Conservation (phyloP, 345 rosid genomes). For the Dovyalis caffra region DNA sequence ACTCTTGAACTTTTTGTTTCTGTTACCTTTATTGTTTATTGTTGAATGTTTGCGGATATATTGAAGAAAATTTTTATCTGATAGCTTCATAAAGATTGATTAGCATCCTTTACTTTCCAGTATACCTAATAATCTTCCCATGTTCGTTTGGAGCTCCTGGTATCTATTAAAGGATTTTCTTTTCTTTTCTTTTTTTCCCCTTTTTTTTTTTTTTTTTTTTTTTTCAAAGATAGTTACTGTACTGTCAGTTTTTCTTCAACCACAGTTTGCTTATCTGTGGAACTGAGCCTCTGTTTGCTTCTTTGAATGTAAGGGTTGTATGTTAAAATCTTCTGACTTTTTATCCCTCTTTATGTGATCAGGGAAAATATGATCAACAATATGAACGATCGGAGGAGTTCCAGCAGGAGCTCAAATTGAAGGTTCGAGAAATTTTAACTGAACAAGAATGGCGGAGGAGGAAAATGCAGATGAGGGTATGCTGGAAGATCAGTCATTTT, state of each 20-base stretch:
- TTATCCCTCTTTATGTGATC: slow-evolving; percentile 18
- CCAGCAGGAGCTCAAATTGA: slow-evolving; percentile 72
- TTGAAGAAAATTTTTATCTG: neutral
- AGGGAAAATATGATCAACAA: slow-evolving; percentile 87
- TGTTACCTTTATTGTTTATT: neutral
- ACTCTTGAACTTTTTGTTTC: neutral
- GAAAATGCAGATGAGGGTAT: slow-evolving; percentile 98
- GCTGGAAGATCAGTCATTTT: slow-evolving; percentile 24
- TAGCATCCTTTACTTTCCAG: neutral
- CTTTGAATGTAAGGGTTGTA: neutral
- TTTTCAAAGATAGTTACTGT: neutral
- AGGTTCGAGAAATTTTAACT: slow-evolving; percentile 85
- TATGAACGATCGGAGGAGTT: slow-evolving; percentile 75
- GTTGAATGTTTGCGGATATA: neutral
- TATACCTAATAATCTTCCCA: neutral
- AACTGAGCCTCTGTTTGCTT: neutral
- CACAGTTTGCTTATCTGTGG: neutral
- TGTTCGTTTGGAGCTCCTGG: neutral
- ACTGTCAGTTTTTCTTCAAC: neutral
- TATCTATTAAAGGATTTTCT: neutral
- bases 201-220: neutral
- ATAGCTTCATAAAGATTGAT: neutral
- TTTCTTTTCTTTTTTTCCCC: neutral
- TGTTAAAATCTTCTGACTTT: neutral
- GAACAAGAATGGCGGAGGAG: slow-evolving; percentile 99